These are phyloP conservation scores for Hanseniaspora jakobsenii DNA, from an alignment of 805 yeast species.

Conservation along the genomic window DNA sequence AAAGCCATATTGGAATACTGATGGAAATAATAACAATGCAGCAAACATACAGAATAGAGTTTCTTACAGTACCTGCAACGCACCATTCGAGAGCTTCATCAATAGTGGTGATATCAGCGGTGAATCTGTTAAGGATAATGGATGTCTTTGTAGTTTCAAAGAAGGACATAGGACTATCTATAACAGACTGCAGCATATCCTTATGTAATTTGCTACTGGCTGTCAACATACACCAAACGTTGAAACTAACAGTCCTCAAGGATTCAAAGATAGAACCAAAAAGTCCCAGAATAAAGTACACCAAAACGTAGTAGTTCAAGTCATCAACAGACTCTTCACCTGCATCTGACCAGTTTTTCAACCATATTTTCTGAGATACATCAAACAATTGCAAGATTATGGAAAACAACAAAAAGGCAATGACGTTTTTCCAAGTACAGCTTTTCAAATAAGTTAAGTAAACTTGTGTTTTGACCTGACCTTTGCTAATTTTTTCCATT, in stretches of 20 bases:
- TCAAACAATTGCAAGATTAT: constrained; percentile 30
- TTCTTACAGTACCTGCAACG: constrained; percentile 41
- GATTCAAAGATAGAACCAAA: constrained; percentile 49
- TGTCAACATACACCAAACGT: constrained; percentile 55
- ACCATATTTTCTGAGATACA: constrained; percentile 45
- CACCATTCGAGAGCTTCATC: constrained; percentile 67
- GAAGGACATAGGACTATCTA: constrained; percentile 71
- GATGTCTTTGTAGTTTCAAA: constrained; percentile 83
- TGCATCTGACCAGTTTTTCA: constrained; percentile 57
- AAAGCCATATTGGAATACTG: constrained; percentile 64
- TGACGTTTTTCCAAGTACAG: constrained; percentile 43
- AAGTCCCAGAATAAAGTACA: constrained; percentile 41
- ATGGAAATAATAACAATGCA: constrained; percentile 58
- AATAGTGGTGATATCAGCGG: constrained; percentile 71
- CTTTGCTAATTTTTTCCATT: constrained; percentile 41
- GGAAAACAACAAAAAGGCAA: constrained; percentile 29
- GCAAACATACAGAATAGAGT: constrained; percentile 36
- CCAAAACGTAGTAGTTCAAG: constrained; percentile 31
- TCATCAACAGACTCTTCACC: constrained; percentile 30
- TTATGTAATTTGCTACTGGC: constrained; percentile 51
- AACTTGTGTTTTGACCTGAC: constrained; percentile 44
- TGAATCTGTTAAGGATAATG: constrained; percentile 68
- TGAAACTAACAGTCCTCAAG: constrained; percentile 53
- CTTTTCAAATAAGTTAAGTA: constrained; percentile 49
- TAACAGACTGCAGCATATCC: constrained; percentile 44